Conservation (phyloP, 2,329 filamentous ascomycete genomes). For the Pseudogymnoascus sp. region DNA sequence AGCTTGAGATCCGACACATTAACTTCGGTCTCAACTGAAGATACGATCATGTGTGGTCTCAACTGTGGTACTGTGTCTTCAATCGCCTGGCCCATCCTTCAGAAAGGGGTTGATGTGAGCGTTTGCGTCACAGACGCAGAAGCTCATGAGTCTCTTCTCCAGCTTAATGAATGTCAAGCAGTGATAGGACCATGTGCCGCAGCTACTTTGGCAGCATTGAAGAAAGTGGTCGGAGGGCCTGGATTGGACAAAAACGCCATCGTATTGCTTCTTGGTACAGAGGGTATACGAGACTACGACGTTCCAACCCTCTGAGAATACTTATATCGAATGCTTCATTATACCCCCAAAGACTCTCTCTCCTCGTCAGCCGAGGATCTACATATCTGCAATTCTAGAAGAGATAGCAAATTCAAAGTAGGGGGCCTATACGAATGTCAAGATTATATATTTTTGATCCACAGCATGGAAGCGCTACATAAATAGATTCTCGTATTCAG, state of each 20-base stretch:
- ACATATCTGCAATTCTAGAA: background rate
- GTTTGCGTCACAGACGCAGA: constrained; percentile 36
- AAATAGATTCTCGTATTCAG: background rate
- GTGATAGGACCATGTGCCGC: constrained; percentile 41
- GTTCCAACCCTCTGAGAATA: constrained; percentile 34
- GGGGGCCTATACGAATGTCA: background rate
- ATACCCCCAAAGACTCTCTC: background rate
- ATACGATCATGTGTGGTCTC: constrained; percentile 43
- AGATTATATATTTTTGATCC: background rate
- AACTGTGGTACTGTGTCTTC: constrained; percentile 40
- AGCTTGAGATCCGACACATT: constrained; percentile 38
- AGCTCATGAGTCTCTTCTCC: constrained; percentile 32
- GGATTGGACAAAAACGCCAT: constrained; percentile 40
- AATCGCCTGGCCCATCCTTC: constrained; percentile 37
- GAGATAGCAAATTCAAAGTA: background rate
- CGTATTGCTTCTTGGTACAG: constrained; percentile 60
- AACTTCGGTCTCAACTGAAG: constrained; percentile 32
- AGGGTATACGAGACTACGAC: constrained; percentile 49
- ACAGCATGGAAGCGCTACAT: background rate
- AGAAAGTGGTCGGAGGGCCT: constrained; percentile 34
- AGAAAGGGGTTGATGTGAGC: constrained; percentile 34
- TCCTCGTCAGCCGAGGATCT: background rate
- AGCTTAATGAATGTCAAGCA: constrained; percentile 30
- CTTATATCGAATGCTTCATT: background rate
- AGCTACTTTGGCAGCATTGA: constrained; percentile 46